A percentile compares a stretch with the other conserved stretches of the same genome.
These are phyloP conservation scores for Eragrostis curvula DNA, from an alignment of 176 grass and related monocot genomes.

Conservation along the genomic window DNA sequence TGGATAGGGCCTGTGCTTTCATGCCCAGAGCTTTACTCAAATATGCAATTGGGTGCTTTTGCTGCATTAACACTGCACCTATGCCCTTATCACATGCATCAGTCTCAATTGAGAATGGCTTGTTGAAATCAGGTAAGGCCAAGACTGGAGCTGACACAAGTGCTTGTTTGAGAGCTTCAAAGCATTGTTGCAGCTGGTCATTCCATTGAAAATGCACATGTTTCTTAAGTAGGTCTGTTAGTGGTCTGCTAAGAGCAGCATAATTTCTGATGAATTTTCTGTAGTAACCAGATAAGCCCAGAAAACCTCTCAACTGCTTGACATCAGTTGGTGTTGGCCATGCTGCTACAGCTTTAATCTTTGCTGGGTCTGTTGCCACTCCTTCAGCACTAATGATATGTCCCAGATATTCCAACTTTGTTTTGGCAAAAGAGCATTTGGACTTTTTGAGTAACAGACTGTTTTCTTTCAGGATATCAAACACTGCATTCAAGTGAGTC, in stretches of 20 bases:
- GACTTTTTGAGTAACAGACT: not conserved
- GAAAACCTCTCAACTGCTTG: not conserved
- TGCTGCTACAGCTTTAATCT: not conserved
- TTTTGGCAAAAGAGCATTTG: not conserved
- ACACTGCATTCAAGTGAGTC: not conserved
- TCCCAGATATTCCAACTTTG: not conserved
- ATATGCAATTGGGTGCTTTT: not conserved
- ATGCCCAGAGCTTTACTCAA: not conserved
- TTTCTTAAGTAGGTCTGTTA: no score
- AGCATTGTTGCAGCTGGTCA: no score
- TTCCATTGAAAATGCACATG: no score
- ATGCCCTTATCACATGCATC: not conserved
- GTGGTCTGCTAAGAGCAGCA: no score
- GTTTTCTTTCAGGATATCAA: not conserved
- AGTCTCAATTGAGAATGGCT: no score
- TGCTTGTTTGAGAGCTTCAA: no score
- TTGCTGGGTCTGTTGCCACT: not conserved
- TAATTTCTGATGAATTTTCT: no score
- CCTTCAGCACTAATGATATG: not conserved
- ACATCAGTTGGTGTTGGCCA: not conserved
- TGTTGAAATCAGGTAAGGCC: no score
- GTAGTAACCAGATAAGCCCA: not conserved
- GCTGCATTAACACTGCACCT: not conserved
- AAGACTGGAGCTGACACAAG: no score
- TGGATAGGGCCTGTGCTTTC: not conserved